These are phyloP conservation scores for Astraeus odoratus DNA, from an alignment of 768 basidiomycete species.

Conservation along the genomic window DNA sequence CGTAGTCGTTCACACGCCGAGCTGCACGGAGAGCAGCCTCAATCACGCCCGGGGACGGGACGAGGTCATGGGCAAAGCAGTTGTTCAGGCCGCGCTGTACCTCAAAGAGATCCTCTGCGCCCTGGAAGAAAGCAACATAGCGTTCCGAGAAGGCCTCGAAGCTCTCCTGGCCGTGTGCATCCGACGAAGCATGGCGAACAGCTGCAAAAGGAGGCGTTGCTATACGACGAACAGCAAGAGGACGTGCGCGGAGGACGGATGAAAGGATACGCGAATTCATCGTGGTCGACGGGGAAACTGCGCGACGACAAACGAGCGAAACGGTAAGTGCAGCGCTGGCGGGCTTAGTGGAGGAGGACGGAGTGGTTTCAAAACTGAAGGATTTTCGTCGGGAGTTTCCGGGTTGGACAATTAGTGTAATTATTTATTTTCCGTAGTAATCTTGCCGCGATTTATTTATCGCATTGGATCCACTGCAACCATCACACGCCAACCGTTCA, in stretches of 20 bases:
- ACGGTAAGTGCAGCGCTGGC: neutral
- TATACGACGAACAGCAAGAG: constrained; percentile 35
- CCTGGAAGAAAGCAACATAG: constrained; percentile 90
- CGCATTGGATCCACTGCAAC: too few relatives aligned
- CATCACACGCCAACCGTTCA: neutral
- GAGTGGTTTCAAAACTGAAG: neutral
- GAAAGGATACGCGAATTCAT: constrained; percentile 1
- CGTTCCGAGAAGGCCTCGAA: constrained; percentile 93
- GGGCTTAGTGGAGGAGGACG: neutral
- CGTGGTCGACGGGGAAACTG: neutral
- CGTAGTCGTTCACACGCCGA: constrained; percentile 91
- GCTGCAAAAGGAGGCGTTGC: constrained; percentile 38
- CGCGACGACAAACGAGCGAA: neutral
- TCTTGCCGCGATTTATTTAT: too few relatives aligned
- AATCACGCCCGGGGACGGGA: constrained; percentile 75
- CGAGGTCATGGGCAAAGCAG: constrained; percentile 98
- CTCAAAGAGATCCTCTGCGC: constrained; percentile 94
- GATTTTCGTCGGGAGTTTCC: neutral
- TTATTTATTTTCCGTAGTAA: neutral
- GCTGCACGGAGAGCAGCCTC: constrained; percentile 86
- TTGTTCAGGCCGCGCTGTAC: constrained; percentile 99
- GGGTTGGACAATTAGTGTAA: neutral
- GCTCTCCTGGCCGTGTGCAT: constrained; percentile 78
- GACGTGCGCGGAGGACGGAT: constrained; percentile 40
- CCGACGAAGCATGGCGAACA: constrained; percentile 34